Conservation (phyloP, 805 yeast species). For the Myxozyma neglecta region DNA sequence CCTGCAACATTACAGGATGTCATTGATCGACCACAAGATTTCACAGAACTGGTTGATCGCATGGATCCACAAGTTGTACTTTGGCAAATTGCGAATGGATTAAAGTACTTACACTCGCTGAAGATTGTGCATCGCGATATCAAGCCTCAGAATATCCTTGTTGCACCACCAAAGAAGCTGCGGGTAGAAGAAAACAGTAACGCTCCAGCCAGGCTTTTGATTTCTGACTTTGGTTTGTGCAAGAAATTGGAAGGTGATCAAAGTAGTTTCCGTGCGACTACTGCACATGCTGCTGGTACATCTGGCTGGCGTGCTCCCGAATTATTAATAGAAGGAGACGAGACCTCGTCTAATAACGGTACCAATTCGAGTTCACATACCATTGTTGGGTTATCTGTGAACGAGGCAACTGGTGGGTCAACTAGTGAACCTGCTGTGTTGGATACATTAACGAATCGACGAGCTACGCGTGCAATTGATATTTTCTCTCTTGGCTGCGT, state of each 20-base stretch:
- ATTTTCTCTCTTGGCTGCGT: constrained; percentile 94
- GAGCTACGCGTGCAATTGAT: constrained; percentile 87
- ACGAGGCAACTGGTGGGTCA: constrained; percentile 28
- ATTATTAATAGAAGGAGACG: constrained; percentile 48
- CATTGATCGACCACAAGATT: constrained; percentile 53
- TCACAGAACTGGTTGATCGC: constrained; percentile 43
- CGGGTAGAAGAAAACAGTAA: constrained; percentile 14
- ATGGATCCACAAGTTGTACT: constrained; percentile 58
- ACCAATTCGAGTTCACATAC: constrained; percentile 6
- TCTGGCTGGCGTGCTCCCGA: constrained; percentile 99
- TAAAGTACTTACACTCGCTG: constrained; percentile 80
- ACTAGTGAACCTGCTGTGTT: constrained; percentile 41
- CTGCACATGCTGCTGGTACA: constrained; percentile 93
- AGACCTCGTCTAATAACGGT: neutral
- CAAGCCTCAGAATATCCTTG: constrained; percentile 90
- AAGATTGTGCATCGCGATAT: constrained; percentile 93
- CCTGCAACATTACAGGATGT: constrained; percentile 85
- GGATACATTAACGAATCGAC: constrained; percentile 48
- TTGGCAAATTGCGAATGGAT: constrained; percentile 77
- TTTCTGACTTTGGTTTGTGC: constrained; percentile 95
- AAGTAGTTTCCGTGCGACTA: constrained; percentile 88
- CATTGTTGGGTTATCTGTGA: neutral
- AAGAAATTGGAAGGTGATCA: constrained; percentile 89
- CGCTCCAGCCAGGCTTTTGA: constrained; percentile 64
- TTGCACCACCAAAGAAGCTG: constrained; percentile 61